These are phyloP conservation scores for Hygrophoropsis aurantiaca DNA, from an alignment of 768 basidiomycete species.

Conservation along the genomic window DNA sequence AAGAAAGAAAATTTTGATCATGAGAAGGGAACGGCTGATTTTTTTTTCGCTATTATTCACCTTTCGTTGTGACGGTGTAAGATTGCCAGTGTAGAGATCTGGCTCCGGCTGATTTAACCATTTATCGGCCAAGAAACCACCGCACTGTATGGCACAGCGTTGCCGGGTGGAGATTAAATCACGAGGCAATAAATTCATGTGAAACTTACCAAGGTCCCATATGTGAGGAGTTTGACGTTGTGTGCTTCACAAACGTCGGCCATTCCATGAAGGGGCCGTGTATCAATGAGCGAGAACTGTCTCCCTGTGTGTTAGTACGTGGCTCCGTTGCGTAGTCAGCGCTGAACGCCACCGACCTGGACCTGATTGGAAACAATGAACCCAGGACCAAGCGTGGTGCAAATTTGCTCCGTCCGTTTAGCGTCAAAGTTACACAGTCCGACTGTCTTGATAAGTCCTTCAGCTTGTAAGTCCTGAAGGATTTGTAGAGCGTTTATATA, in stretches of 20 bases:
- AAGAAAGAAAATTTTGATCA: slow-evolving; percentile 3
- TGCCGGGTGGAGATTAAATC: slow-evolving; percentile 4
- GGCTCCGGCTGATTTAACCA: slow-evolving; percentile 72
- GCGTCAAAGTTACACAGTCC: slow-evolving; percentile 85
- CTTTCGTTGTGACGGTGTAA: slow-evolving; percentile 86
- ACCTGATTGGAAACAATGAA: slow-evolving; percentile 82
- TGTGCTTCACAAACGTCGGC: slow-evolving; percentile 73
- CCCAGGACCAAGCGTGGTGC: slow-evolving; percentile 68
- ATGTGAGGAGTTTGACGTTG: slow-evolving; percentile 72
- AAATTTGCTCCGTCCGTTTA: slow-evolving; percentile 74
- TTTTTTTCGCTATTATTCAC: slow-evolving; percentile 41
- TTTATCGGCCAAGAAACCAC: slow-evolving; percentile 76
- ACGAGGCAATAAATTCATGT: slow-evolving; percentile 1
- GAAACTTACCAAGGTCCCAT: slow-evolving; percentile 70
- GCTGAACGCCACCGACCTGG: slow-evolving; percentile 47
- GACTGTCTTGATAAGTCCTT: slow-evolving; percentile 61
- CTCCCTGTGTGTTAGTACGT: too few relatives aligned
- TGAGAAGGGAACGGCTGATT: background rate
- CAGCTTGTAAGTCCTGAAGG: slow-evolving; percentile 57
- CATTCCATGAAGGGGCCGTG: slow-evolving; percentile 76
- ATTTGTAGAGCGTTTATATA: slow-evolving; percentile 50
- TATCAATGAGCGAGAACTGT: slow-evolving; percentile 82
- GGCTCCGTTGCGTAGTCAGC: background rate
- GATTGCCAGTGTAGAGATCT: slow-evolving; percentile 61
- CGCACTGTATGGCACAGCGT: slow-evolving; percentile 52